A percentile compares a stretch with the other conserved stretches of the same genome.
Evolutionary conservation across 1,284 basidiomycete species (phyloP).

Genomic region (Amylostereum areolatum): DNA sequence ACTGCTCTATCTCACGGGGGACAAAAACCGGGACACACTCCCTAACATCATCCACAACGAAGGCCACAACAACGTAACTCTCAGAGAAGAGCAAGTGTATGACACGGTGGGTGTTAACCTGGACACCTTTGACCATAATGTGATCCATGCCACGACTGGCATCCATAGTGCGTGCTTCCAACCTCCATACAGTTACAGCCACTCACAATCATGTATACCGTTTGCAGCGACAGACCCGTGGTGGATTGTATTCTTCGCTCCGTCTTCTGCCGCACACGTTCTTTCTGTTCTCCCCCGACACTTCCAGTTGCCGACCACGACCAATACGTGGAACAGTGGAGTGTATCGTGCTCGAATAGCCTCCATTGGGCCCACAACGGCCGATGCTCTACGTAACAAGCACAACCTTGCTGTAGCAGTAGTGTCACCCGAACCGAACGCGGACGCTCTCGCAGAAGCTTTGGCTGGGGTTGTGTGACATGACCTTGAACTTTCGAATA

Average conservation of each 20-base stretch:
- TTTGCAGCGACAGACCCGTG: constrained; percentile 23
- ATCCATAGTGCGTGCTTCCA: constrained; percentile 4
- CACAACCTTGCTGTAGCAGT: constrained; percentile 45
- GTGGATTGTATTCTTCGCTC: constrained; percentile 76
- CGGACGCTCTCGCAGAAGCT: constrained; percentile 37
- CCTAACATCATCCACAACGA: constrained; percentile 39
- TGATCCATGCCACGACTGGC: not conserved
- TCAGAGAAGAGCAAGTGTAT: constrained; percentile 59
- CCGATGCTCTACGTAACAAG: constrained; percentile 40
- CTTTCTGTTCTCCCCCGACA: constrained; percentile 42
- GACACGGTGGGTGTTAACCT: constrained; percentile 39
- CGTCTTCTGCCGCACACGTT: constrained; percentile 58
- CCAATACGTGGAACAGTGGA: not conserved
- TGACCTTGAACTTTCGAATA: too few species aligned
- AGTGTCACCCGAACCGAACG: constrained; percentile 48
- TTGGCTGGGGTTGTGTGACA: not conserved
- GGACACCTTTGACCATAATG: not conserved
- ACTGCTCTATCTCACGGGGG: constrained; percentile 71
- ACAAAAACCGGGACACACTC: constrained; percentile 74
- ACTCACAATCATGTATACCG: not conserved
- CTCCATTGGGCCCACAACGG: constrained; percentile 66
- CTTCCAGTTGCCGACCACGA: constrained; percentile 27
- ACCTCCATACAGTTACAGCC: not conserved
- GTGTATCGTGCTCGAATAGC: constrained; percentile 32
- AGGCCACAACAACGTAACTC: constrained; percentile 29